phyloP scores from a whole-genome alignment of 73 alveolate species.

The Diophrys sp. region DNA sequence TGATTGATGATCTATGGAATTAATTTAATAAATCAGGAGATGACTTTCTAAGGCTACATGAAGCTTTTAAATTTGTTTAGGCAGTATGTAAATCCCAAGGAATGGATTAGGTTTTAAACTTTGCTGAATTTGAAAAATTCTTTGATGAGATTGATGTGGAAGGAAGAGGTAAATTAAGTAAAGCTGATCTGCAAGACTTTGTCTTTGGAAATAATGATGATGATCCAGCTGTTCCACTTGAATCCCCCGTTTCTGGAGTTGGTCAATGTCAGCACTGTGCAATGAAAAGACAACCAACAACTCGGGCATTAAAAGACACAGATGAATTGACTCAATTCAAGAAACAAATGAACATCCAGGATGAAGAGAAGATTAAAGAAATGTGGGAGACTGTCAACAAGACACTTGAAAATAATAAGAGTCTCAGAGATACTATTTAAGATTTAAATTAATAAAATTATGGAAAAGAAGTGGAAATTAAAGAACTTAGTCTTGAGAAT shows the following conservation, averaged over 20 bases:
- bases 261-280: not conserved
- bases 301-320: not conserved
- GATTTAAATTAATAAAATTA: not conserved
- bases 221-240: not conserved
- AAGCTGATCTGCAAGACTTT: not conserved
- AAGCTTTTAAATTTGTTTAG: not conserved
- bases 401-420: not conserved
- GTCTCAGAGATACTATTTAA: not conserved
- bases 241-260: not conserved
- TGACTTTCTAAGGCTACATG: not conserved
- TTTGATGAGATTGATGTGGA: not conserved
- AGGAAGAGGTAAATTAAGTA: not conserved
- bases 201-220: not conserved
- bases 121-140: not conserved
- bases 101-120: not conserved
- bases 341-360: not conserved
- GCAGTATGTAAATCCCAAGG: not conserved
- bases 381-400: not conserved
- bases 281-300: too few species aligned
- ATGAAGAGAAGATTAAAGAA: not conserved
- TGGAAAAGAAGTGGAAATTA: not conserved
- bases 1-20: not conserved
- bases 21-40: not conserved
- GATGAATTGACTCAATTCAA: not conserved
- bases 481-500: not conserved